phyloP scores from a whole-genome alignment of 495 filamentous ascomycete species.

The Podospora fimiseda region DNA sequence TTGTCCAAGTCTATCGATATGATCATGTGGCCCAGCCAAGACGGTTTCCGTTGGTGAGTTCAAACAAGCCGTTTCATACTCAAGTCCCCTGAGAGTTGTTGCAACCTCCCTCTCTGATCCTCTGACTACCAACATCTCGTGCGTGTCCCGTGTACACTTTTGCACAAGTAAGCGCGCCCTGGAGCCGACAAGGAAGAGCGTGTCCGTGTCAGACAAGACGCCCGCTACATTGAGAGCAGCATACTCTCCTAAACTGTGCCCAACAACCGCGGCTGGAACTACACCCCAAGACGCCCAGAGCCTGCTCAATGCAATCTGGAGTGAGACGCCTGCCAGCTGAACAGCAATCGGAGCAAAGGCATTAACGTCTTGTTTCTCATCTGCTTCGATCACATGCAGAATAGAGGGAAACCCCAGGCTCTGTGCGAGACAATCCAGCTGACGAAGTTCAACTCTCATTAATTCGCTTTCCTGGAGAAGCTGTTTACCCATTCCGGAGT shows the following conservation, averaged over 20 bases:
- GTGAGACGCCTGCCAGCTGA: constrained; percentile 64
- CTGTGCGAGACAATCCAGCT: constrained; percentile 58
- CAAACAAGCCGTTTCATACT: constrained; percentile 47
- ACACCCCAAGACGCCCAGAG: constrained; percentile 72
- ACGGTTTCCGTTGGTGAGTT: constrained; percentile 55
- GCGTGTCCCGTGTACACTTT: constrained; percentile 59
- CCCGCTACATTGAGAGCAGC: constrained; percentile 74
- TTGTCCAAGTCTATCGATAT: constrained; percentile 51
- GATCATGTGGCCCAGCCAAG: constrained; percentile 41
- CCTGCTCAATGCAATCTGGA: constrained; percentile 74
- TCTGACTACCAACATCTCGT: constrained; percentile 56
- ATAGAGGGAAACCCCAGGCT: constrained; percentile 62
- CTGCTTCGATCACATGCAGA: constrained; percentile 54
- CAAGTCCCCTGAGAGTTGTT: constrained; percentile 22
- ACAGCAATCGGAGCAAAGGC: constrained; percentile 62
- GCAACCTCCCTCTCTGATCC: constrained; percentile 33
- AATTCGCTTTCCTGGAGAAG: constrained; percentile 52
- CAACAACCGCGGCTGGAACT: constrained; percentile 64
- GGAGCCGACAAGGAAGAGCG: constrained; percentile 68
- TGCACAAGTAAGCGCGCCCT: constrained; percentile 64
- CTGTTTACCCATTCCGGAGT: constrained; percentile 57
- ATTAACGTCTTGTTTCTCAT: constrained; percentile 43
- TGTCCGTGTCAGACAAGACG: constrained; percentile 68
- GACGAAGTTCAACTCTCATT: constrained; percentile 60
- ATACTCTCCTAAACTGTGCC: constrained; percentile 81